Evolutionary conservation across 352 stramenopile genomes (phyloP).

Genomic region (Phytophthora pisi): DNA sequence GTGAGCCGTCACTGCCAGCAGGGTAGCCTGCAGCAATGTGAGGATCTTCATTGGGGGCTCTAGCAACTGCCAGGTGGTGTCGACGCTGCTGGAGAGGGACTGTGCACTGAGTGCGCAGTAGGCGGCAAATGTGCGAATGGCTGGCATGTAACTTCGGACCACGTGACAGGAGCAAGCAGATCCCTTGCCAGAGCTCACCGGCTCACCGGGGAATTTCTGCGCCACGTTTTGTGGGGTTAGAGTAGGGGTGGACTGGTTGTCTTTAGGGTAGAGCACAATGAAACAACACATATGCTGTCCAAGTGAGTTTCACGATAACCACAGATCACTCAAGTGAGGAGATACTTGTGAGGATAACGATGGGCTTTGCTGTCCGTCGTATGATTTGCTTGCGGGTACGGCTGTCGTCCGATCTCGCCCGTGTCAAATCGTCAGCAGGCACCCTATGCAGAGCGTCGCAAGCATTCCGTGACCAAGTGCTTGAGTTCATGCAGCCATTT

Average conservation of each 20-base stretch:
- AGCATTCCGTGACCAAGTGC: too few species aligned
- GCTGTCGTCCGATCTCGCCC: not conserved
- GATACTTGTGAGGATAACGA: not conserved
- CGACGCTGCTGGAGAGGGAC: not conserved
- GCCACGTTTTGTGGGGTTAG: constrained; percentile 5
- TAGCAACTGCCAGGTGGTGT: not conserved
- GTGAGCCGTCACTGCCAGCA: constrained; percentile 1
- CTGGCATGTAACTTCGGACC: not conserved
- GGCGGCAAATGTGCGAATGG: constrained; percentile 1
- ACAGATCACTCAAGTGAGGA: constrained; percentile 3
- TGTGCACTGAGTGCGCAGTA: constrained; percentile 22
- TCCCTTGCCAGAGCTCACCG: not conserved
- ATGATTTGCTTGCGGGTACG: not conserved
- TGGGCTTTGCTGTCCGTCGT: not conserved
- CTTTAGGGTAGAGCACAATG: not conserved
- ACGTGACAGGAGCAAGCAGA: not conserved
- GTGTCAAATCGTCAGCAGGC: not conserved
- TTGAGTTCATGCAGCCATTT: too few species aligned
- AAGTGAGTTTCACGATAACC: not conserved
- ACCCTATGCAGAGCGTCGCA: too few species aligned
- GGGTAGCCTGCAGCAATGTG: constrained; percentile 9
- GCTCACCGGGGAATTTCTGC: not conserved
- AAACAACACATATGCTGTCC: not conserved
- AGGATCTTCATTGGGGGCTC: constrained; percentile 17
- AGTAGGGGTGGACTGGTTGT: not conserved